Evolutionary conservation across 495 filamentous ascomycete species (phyloP).

Genomic region (Rhypophila decipiens): DNA sequence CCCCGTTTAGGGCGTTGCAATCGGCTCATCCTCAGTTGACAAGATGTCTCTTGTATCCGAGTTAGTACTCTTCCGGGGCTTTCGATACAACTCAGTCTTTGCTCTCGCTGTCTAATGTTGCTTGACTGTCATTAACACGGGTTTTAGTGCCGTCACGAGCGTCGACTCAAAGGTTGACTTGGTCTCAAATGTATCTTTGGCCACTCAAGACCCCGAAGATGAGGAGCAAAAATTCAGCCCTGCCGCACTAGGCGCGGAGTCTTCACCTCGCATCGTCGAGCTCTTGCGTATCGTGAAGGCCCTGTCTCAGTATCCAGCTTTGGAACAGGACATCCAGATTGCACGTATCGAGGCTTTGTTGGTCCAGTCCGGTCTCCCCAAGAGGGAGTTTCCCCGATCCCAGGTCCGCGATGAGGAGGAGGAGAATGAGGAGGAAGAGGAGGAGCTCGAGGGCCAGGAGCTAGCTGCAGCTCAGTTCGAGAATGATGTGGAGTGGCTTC

Average conservation of each 20-base stretch:
- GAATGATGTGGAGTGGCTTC: conserved; percentile 77
- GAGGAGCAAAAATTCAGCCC: conserved; percentile 9
- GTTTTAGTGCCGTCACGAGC: conserved; percentile 67
- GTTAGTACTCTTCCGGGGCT: conserved; percentile 42
- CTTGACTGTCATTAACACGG: no score
- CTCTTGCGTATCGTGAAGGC: conserved; percentile 60
- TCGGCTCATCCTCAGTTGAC: not conserved
- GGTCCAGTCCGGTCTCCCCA: conserved; percentile 44
- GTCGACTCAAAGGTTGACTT: conserved; percentile 77
- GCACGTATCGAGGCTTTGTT: conserved; percentile 54
- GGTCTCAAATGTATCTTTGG: conserved; percentile 40
- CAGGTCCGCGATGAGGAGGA: no score
- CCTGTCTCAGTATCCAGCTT: conserved; percentile 60
- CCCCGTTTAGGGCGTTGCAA: conserved; percentile 13
- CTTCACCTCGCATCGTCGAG: conserved; percentile 37
- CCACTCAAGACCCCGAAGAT: conserved; percentile 17
- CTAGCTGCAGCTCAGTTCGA: no score
- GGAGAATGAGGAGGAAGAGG: no score
- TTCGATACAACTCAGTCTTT: not conserved
- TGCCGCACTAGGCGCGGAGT: conserved; percentile 1
- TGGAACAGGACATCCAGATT: conserved; percentile 44
- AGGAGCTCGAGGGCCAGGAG: no score
- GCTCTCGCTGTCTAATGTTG: not conserved
- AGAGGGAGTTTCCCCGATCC: not conserved
- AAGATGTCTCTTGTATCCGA: conserved; percentile 63